Percentiles rank a stretch among this genome's conserved stretches.
These are phyloP conservation scores for Vinca minor DNA, from an alignment of 257 asterid genomes.

Conservation along the genomic window DNA sequence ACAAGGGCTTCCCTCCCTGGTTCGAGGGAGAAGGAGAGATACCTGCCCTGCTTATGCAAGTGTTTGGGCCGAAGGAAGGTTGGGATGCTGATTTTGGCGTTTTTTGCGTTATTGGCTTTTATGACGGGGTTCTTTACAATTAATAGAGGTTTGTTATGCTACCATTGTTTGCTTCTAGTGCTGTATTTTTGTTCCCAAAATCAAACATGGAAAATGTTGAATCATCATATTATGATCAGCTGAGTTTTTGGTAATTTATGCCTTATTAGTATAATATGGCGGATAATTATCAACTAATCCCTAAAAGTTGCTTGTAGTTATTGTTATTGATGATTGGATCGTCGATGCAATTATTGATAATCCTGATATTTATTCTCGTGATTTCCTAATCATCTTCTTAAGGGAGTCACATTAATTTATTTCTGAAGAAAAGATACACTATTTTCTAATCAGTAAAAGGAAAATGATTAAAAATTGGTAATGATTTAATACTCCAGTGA, in stretches of 20 bases:
- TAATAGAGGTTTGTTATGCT: constrained; percentile 47
- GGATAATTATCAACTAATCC: background rate
- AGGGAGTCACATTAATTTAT: background rate
- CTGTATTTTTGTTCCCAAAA: background rate
- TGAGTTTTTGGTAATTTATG: background rate
- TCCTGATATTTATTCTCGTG: background rate
- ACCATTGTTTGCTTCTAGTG: background rate
- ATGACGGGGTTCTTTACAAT: constrained; percentile 52
- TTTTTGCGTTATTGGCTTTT: constrained; percentile 49
- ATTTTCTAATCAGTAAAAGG: background rate
- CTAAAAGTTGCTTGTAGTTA: background rate
- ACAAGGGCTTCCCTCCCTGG: constrained; percentile 48
- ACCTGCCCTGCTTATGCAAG: constrained; percentile 38
- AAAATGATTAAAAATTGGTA: background rate
- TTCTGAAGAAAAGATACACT: background rate
- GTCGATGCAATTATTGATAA: background rate
- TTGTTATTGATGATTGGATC: background rate
- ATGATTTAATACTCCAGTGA: background rate
- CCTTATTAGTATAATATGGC: background rate
- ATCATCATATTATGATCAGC: background rate
- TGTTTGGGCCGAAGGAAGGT: constrained; percentile 56
- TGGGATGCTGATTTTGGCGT: constrained; percentile 66
- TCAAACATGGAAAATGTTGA: background rate
- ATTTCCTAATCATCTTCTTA: background rate
- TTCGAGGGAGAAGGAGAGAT: constrained; percentile 66